A percentile compares a stretch with the other conserved stretches of the same genome.
Conservation (phyloP, 2,329 filamentous ascomycete genomes). For the Endothia cerciana region DNA sequence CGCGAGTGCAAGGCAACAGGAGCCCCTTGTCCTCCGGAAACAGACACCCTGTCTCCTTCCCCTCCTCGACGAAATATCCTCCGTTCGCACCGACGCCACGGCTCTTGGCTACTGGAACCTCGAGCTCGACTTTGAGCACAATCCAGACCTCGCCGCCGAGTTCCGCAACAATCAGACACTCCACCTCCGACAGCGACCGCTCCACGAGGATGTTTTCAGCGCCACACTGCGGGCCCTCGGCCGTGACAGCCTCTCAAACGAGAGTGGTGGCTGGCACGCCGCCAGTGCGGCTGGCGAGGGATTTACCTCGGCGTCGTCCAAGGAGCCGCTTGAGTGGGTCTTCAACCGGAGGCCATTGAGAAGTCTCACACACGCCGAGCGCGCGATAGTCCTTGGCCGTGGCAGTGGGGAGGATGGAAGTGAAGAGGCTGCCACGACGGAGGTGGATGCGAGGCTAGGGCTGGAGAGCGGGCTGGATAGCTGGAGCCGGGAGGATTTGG, state of each 20-base stretch:
- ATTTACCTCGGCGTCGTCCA: slow-evolving; percentile 30
- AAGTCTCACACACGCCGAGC: slow-evolving; percentile 67
- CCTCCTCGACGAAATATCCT: slow-evolving; percentile 65
- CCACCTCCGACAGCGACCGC: slow-evolving; percentile 71
- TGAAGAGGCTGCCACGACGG: slow-evolving; percentile 44
- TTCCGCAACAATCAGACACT: slow-evolving; percentile 75
- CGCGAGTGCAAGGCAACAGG: slow-evolving; percentile 22
- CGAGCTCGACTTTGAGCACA: slow-evolving; percentile 71
- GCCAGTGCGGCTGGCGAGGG: slow-evolving; percentile 45
- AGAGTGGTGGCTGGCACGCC: not conserved
- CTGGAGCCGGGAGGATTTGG: slow-evolving; percentile 46
- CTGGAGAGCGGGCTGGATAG: slow-evolving; percentile 57
- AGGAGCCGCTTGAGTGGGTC: slow-evolving; percentile 71
- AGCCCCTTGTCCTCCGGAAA: slow-evolving; percentile 43
- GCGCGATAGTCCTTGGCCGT: slow-evolving; percentile 61
- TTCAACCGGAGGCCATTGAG: slow-evolving; percentile 64
- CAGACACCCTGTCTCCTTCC: slow-evolving; percentile 65
- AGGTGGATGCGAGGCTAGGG: slow-evolving; percentile 73
- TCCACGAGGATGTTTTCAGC: slow-evolving; percentile 70
- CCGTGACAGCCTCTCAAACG: slow-evolving; percentile 33
- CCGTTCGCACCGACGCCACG: slow-evolving; percentile 62
- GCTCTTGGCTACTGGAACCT: slow-evolving; percentile 79
- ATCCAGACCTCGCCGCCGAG: slow-evolving; percentile 62
- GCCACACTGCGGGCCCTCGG: slow-evolving; percentile 77
- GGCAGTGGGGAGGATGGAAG: slow-evolving; percentile 51